Conservation (phyloP, 352 stramenopile genomes). For the Globisporangium irregulare region DNA sequence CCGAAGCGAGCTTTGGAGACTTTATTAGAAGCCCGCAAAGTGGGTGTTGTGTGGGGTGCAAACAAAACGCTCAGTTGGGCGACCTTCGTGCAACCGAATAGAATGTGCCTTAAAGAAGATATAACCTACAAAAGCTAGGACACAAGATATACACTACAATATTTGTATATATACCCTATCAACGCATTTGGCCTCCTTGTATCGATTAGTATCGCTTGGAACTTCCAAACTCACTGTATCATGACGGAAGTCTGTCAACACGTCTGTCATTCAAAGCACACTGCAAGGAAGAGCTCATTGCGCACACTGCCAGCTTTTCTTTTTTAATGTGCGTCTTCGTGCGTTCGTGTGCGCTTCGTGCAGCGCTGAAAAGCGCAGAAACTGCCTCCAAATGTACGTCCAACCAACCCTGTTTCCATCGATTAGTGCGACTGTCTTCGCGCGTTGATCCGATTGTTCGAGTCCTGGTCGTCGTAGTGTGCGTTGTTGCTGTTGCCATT, state of each 20-base stretch:
- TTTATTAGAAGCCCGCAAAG: background rate
- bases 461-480: conserved; percentile 15
- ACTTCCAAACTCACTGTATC: too few species aligned
- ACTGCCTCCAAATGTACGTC: background rate
- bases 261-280: background rate
- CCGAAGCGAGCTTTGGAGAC: background rate
- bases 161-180: background rate
- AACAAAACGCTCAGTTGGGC: background rate
- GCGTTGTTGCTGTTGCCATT: conserved; percentile 13
- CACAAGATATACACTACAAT: background rate
- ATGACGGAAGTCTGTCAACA: too few species aligned
- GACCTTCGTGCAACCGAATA: background rate
- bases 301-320: too few species aligned
- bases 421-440: conserved; percentile 66
- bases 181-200: too few species aligned
- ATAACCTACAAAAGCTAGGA: too few species aligned
- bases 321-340: too few species aligned
- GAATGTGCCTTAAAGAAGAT: too few species aligned
- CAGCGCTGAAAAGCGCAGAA: background rate
- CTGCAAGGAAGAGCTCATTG: background rate
- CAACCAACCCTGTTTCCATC: background rate
- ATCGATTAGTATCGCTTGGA: too few species aligned
- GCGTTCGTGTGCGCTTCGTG: too few species aligned
- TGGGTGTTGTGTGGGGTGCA: background rate
- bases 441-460: conserved; percentile 31